Base-by-base conservation (phyloP, 305 asterid genomes). In the Solanum hybrid region DNA sequence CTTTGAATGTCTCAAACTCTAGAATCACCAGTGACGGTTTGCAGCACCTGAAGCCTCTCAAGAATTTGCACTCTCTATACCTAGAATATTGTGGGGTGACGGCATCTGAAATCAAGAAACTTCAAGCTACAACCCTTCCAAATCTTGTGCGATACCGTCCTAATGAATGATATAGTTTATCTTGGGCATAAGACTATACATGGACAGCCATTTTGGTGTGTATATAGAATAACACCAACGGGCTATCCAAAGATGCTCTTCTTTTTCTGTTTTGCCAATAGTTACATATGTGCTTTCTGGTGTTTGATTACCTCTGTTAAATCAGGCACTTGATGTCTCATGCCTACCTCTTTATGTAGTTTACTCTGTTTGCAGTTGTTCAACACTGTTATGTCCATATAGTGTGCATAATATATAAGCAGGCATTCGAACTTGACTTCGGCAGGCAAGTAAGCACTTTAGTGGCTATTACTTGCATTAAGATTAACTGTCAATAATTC, bases 31-130 rank as follows among this genome's bases (percentile, higher is more conserved):
- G 27, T 31, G 61, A 89, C 2, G 87, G 90, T 24, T 81, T 89
- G 90, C 65, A 78, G 90, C 77, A 78, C 57, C 79, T 89, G 78
- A 89, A 41, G 90, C 27, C 68, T 11, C 86, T 89, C 22, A 89
- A 89, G 90, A 89, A 78, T 36, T 81, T 89, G 41, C 79, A 78
- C 87, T 51, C 38, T 7, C 38, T 89, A 6, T 89, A 36, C 34
- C 86, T 89, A 57, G 90, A 89, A 41, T 89, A 27, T 32, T 89
- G 90, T 81, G 57, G 87, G 12, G 90, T 89, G 57, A 89, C 90
- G 0, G 90, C 87, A 41, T 79, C 51, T 38, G 87, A 78, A 65
- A 79, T 89, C 61, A 77, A 89, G 87, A 89, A 89, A 39, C 90
- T 89, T 45, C 90, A 89, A 81, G 77, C 65, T 29, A 89, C 57